Evolutionary conservation across 2,329 filamentous ascomycete species (phyloP), one percentile per base, ranked within the genome.

Genomic region (Phaeosphaeria sp.): DNA sequence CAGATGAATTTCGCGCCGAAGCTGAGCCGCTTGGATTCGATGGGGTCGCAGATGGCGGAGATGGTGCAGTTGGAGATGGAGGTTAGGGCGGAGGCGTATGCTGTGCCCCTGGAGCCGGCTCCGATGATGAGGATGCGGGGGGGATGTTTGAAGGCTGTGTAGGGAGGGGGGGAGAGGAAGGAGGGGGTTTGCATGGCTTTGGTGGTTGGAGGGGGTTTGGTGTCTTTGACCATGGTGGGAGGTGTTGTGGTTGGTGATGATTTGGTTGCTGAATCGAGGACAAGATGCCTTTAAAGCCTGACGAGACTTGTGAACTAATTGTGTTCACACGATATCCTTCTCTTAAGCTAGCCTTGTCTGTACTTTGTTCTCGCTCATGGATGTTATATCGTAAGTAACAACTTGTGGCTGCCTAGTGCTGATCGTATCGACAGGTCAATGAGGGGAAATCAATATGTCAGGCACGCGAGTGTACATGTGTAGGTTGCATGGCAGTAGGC

Each of bases 31-130:
- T 96, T 96, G 78, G 89, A 95, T 15, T 83, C 75, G 64, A 92
- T 82, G 0, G 93, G 92, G 67, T 98, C 95, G 21, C 91, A 92
- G 17, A 99, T 87, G 24, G 91, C 91, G 21, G 85, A 86, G 58
- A 98, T 86, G 30, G 89, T 74, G 6, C 89, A 91, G 55, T 74
- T 75, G 6, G 72, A 75, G 4, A 58, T 60, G 1, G 54, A 9
- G 0, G 56, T 50, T 2, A 67, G 45, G 1, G 72, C 67, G n/a
- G 50, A 18, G 6, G 77, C 75, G 51, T 79, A 79, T 0, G 75
- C 69, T 3, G 66, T 68, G 33, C 77, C 77, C 7, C 76, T 72
- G 25, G 72, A 75, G 20, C 77, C 77, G 13, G 74, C 77, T 27
- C 77, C 77, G 48, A 79, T 76, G 62, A 79, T 56, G 17, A 78